These are phyloP conservation scores for Ceratocystis albifundus DNA, from an alignment of 2,329 filamentous ascomycete species.

Conservation along the genomic window DNA sequence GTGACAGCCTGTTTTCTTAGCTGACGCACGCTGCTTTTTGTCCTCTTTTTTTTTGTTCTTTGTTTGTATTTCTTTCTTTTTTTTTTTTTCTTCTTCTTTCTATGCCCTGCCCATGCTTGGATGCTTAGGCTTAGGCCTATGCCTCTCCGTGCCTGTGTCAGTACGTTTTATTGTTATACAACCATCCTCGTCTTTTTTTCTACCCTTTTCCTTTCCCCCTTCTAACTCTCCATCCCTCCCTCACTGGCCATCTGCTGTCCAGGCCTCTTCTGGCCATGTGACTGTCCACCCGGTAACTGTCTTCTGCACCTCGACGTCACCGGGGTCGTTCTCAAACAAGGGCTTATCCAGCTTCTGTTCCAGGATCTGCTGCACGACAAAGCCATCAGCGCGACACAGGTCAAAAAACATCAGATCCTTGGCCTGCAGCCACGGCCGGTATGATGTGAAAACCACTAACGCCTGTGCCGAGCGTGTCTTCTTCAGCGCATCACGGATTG, in stretches of 20 bases:
- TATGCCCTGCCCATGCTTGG: neutral
- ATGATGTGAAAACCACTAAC: constrained; percentile 87
- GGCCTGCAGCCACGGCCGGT: constrained; percentile 78
- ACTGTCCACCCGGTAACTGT: constrained; percentile 73
- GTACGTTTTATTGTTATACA: too few species aligned
- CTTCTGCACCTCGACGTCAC: constrained; percentile 67
- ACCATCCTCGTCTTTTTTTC: neutral
- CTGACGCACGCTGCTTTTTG: neutral
- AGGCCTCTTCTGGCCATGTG: constrained; percentile 44
- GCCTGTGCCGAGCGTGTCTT: constrained; percentile 47
- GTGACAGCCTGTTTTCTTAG: neutral
- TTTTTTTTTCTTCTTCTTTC: neutral
- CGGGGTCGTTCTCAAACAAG: constrained; percentile 80
- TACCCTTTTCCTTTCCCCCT: neutral
- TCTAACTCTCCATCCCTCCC: neutral
- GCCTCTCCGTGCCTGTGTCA: too few species aligned
- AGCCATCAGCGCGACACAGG: constrained; percentile 55
- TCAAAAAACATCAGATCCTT: constrained; percentile 84
- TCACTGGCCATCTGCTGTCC: constrained; percentile 10
- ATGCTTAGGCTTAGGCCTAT: neutral
- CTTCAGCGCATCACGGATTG: constrained; percentile 56
- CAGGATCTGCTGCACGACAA: constrained; percentile 66
- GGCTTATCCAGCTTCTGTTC: constrained; percentile 75
- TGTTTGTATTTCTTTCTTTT: neutral
- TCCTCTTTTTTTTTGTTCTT: neutral